phyloP scores from a whole-genome alignment of 179 eudicot species.

The Patellifolia procumbens region DNA sequence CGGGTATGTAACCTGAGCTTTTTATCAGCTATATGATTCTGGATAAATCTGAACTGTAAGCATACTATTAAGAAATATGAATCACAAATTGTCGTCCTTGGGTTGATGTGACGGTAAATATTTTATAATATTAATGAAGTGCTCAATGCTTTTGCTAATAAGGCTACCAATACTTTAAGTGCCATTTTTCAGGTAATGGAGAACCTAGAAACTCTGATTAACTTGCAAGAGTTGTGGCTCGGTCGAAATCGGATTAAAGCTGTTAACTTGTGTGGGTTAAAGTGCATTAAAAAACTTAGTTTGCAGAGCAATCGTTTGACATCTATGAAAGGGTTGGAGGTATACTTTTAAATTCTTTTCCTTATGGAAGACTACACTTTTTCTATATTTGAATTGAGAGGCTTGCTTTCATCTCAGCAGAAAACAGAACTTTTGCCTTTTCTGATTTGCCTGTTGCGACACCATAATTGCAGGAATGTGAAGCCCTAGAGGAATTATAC shows the following conservation, averaged over 20 bases:
- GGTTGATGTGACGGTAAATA: neutral
- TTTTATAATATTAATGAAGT: neutral
- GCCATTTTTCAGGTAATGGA: constrained; percentile 69
- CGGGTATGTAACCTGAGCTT: constrained; percentile 58
- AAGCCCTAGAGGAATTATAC: constrained; percentile 88
- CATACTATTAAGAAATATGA: neutral
- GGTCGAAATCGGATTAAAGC: constrained; percentile 89
- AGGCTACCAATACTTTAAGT: neutral
- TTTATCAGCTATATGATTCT: constrained; percentile 16
- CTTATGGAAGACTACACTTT: neutral
- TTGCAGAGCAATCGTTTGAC: constrained; percentile 96
- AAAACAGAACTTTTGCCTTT: no score
- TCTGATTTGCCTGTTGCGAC: neutral
- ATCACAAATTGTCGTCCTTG: neutral
- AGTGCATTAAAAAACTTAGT: constrained; percentile 84
- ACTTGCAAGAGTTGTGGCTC: constrained; percentile 91
- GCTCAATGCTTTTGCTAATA: neutral
- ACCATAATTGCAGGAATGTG: constrained; percentile 64
- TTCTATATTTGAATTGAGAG: neutral
- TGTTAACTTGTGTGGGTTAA: constrained; percentile 84
- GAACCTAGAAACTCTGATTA: constrained; percentile 61
- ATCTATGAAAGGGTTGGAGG: constrained; percentile 87
- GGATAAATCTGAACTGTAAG: neutral
- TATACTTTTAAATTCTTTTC: constrained; percentile 23
- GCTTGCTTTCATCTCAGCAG: no score